Percentiles rank a stretch among this genome's conserved stretches.
Evolutionary conservation across 371 early-diverging fungal species (phyloP).

Genomic region (Dichotomocladium elegans): DNA sequence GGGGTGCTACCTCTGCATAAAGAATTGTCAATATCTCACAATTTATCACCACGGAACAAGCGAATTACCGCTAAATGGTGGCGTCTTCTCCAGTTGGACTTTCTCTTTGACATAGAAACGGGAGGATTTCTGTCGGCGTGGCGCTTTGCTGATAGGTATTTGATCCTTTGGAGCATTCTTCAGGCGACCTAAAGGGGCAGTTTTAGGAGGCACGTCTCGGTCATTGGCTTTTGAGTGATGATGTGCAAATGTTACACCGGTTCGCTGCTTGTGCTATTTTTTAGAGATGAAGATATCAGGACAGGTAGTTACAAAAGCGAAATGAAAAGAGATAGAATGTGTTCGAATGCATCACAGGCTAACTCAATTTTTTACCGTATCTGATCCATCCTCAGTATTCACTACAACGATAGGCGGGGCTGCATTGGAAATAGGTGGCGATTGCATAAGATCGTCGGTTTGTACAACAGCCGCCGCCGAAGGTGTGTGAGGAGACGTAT

Average conservation of each 20-base stretch:
- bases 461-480: constrained; percentile 1
- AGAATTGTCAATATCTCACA: background rate
- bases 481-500: constrained; percentile 3
- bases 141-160: constrained; percentile 77
- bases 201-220: constrained; percentile 60
- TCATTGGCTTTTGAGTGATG: constrained; percentile 24
- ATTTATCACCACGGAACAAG: background rate
- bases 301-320: background rate
- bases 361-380: background rate
- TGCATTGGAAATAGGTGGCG: background rate
- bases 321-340: background rate
- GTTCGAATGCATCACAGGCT: background rate
- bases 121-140: constrained; percentile 83
- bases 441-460: background rate
- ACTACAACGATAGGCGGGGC: constrained; percentile 5
- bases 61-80: constrained; percentile 69
- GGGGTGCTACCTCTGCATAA: constrained; percentile 64
- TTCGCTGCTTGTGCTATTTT: constrained; percentile 5
- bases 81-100: constrained; percentile 76
- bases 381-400: constrained; percentile 4
- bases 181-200: constrained; percentile 72
- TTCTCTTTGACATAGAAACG: constrained; percentile 82
- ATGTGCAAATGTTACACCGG: constrained; percentile 17
- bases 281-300: background rate
- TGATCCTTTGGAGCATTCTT: constrained; percentile 81